phyloP scores from a whole-genome alignment of 2,329 filamentous ascomycete genomes.

The Penicillium freii region DNA sequence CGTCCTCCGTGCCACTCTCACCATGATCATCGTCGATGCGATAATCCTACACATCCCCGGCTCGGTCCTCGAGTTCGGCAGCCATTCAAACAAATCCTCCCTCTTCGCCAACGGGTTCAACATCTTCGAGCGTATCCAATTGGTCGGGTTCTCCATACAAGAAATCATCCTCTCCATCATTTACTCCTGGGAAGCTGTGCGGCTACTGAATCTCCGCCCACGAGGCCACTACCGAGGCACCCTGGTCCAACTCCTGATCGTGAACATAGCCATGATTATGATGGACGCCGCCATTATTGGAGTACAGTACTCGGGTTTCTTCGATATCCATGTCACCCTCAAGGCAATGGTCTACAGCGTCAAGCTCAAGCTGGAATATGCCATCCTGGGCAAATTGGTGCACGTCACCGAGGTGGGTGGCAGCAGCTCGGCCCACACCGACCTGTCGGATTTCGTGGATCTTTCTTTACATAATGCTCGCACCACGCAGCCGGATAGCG shows the following conservation, averaged over 20 bases:
- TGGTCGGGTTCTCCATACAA: conserved; percentile 55
- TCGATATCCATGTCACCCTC: conserved; percentile 45
- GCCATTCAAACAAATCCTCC: conserved; percentile 27
- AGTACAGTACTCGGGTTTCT: conserved; percentile 42
- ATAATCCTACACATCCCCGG: conserved; percentile 44
- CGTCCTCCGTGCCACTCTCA: conserved; percentile 39
- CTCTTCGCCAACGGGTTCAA: conserved; percentile 37
- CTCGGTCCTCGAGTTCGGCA: conserved; percentile 43
- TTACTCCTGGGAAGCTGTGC: conserved; percentile 53
- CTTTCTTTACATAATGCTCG: conserved; percentile 17
- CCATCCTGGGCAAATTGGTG: conserved; percentile 44
- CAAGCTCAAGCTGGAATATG: conserved; percentile 50
- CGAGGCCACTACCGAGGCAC: conserved; percentile 39
- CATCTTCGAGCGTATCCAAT: conserved; percentile 54
- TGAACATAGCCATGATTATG: conserved; percentile 48
- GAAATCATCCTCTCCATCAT: conserved; percentile 53
- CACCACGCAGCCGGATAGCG: conserved; percentile 13
- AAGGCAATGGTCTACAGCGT: conserved; percentile 49
- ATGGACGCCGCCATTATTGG: conserved; percentile 46
- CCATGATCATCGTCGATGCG: conserved; percentile 47
- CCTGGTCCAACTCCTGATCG: conserved; percentile 47
- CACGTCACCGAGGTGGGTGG: conserved; percentile 20
- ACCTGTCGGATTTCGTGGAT: conserved; percentile 27
- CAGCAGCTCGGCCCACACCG: conserved; percentile 19
- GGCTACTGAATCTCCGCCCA: conserved; percentile 47